Conservation (phyloP, 2,329 filamentous ascomycete genomes). For the Diaporthe amygdali region DNA sequence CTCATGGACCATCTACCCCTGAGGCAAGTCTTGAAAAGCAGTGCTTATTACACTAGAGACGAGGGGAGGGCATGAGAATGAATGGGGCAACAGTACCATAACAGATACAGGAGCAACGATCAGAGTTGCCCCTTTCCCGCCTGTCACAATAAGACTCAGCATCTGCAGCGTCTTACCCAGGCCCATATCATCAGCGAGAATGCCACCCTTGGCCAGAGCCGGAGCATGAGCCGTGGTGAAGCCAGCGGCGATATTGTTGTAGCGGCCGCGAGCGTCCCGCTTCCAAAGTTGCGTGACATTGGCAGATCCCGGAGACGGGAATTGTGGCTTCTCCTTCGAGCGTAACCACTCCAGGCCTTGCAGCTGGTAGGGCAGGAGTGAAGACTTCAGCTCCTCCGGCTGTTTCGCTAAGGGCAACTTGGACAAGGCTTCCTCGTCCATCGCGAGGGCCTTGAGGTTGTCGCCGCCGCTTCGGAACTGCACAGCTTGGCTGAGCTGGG, state of each 20-base stretch:
- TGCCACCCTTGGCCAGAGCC: slow-evolving; percentile 76
- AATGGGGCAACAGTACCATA: slow-evolving; percentile 51
- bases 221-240: slow-evolving; percentile 66
- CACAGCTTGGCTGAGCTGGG: slow-evolving; percentile 70
- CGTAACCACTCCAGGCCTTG: slow-evolving; percentile 85
- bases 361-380: slow-evolving; percentile 79
- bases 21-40: neutral
- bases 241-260: slow-evolving; percentile 74
- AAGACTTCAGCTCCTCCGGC: slow-evolving; percentile 67
- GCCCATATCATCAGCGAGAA: slow-evolving; percentile 92
- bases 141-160: slow-evolving; percentile 75
- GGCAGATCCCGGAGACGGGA: slow-evolving; percentile 63
- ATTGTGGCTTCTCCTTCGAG: slow-evolving; percentile 72
- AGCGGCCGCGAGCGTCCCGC: slow-evolving; percentile 49
- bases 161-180: slow-evolving; percentile 88
- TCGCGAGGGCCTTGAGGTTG: slow-evolving; percentile 72
- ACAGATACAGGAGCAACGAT: slow-evolving; percentile 84
- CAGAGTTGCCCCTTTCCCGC: slow-evolving; percentile 67
- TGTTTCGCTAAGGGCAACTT: slow-evolving; percentile 76
- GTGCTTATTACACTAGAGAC: neutral
- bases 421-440: slow-evolving; percentile 72
- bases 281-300: slow-evolving; percentile 82
- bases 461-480: slow-evolving; percentile 69
- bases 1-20: no score
- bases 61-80: neutral